Evolutionary conservation across 768 basidiomycete species (phyloP), one percentile per base, ranked within the genome.

Genomic region (Lanmaoa pseudosensibilis): DNA sequence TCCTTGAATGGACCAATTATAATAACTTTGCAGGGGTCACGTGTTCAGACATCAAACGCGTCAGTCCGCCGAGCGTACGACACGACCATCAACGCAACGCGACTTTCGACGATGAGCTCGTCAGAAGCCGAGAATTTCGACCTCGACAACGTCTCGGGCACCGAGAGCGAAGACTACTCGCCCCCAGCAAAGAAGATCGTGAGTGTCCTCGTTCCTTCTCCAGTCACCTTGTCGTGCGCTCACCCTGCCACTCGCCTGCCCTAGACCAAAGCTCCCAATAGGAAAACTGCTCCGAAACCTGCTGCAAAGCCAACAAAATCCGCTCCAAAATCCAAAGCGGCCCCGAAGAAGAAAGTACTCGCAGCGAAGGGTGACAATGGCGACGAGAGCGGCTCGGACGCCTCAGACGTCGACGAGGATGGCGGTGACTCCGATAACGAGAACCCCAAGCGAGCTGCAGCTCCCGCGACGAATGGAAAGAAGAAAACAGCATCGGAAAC

Each of bases 401-500:
- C 65, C 44, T 71, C 76, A 51, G 79, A 78, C 16, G 66, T 77
- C 23, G 80, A 78, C 56, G 68, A 69, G 30, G 68, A 62, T n/a
- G 73, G 67, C 37, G 69, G 57, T 43, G 65, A 76, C 56, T 77
- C 71, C 49, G 76, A 76, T 23, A 75, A 77, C 48, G 74, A 76
- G 58, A 75, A 75, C 25, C 66, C 65, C 27, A 66, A 60, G 19
- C 65, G 69, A 30, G 46, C 58, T 59, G 41, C 62, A 57, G 41
- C 69, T 69, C 5, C 59, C 52, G 67, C 62, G 8, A 54, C 71
- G 16, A 76, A 74, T 7, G 68, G 70, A 52, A 90, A 89, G 77
- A 87, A 90, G 77, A 96, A 96, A 77, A 90, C 85, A 13, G 92
- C 90, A 2, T 92, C 92, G 8, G 92, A 98, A 67, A 94, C 82